Evolutionary conservation across 768 basidiomycete species (phyloP).

Genomic region (Harrya chromipes): DNA sequence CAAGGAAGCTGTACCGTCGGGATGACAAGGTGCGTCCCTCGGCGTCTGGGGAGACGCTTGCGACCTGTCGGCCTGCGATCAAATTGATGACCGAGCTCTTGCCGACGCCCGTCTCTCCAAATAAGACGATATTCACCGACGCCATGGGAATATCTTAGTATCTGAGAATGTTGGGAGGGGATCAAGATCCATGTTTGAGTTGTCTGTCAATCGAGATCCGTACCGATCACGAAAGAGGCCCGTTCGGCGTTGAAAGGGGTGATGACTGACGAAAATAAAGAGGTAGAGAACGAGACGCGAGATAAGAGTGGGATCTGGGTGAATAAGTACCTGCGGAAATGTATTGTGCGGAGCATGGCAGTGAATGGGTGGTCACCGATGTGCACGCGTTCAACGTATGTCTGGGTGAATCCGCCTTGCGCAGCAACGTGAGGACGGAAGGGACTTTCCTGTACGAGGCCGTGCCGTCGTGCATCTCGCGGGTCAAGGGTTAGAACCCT

Average conservation of each 20-base stretch:
- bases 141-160: slow-evolving; percentile 10
- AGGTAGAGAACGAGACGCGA: background rate
- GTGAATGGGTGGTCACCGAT: no score
- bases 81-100: slow-evolving; percentile 33
- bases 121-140: slow-evolving; percentile 38
- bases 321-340: slow-evolving; percentile 3
- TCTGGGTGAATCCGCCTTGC: no score
- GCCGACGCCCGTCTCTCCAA: slow-evolving; percentile 39
- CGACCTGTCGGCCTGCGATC: slow-evolving; percentile 22
- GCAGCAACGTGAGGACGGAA: no score
- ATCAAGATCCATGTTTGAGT: background rate
- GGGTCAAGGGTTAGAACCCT: no score
- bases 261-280: no score
- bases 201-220: slow-evolving; percentile 2
- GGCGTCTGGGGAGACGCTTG: slow-evolving; percentile 20
- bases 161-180: no score
- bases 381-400: no score
- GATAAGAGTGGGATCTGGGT: background rate
- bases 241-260: no score
- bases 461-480: no score
- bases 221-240: slow-evolving; percentile 3
- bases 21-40: slow-evolving; percentile 35
- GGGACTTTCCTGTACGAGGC: no score
- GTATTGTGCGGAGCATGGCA: no score
- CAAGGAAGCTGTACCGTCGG: slow-evolving; percentile 21